Base-by-base conservation (phyloP, 2,329 filamentous ascomycete genomes). In the Phoma sp. region DNA sequence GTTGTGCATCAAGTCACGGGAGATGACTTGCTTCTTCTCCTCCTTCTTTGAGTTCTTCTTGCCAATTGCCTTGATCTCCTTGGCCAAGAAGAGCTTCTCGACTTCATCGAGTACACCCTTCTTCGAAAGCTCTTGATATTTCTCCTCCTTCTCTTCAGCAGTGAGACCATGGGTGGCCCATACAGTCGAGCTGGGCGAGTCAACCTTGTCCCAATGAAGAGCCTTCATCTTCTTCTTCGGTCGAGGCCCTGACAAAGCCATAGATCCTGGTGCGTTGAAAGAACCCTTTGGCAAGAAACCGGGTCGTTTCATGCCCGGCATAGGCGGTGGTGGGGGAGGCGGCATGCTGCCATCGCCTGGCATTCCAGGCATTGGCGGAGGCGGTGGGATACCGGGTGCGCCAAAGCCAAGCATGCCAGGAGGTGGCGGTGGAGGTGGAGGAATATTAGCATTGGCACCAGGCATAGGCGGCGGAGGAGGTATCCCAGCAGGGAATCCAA, bases 171-270 rank as follows among this genome's bases (percentile, higher is more conserved):
- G 92, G 7, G 86, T 84, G 28, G 92, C 93, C 93, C 93, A 98
- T 66, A 97, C 91, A 47, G 93, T 97, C 43, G 92, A 90, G 73
- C 95, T 87, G 18, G 92, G 91, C 47, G 90, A 85, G 76, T 99
- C 95, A 48, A 99, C 92, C 81, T 98, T 98, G 78, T 99, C 95
- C 93, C 95, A 98, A 79, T 99, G 95, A 64, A 99, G 83, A 54
- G 93, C 93, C 86, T 99, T 99, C 76, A 99, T 91, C 83, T 98
- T 99, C 87, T 96, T 98, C 85, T 97, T 98, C 18, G 95, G 92
- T 65, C 93, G 83, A 46, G 92, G 91, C 56, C 92, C 90, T 29
- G 91, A 88, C 66, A 96, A 78, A 36, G 88, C 86, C 63, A 91
- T 81, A 7, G 85, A 84, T 18, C 86, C 78, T 12, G 82, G 71